phyloP scores from a whole-genome alignment of 2,329 filamentous ascomycete species.

The Epichloe brachyelytri region DNA sequence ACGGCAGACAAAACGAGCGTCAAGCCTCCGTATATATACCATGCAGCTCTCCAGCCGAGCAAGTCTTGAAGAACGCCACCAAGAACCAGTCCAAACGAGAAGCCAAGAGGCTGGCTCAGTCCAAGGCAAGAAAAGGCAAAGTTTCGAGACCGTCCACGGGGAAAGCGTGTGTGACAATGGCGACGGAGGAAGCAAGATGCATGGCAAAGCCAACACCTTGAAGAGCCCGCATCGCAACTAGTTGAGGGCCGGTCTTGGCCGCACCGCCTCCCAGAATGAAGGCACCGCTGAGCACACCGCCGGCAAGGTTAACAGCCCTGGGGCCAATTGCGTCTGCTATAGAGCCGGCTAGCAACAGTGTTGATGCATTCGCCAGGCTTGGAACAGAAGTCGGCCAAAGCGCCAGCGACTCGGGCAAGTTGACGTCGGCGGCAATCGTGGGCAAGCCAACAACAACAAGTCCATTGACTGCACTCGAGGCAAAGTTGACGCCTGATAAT shows the following conservation, averaged over 20 bases:
- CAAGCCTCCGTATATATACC: slow-evolving; percentile 26
- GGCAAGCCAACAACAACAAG: slow-evolving; percentile 27
- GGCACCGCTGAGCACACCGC: slow-evolving; percentile 17
- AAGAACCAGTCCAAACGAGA: slow-evolving; percentile 35
- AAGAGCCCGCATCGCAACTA: slow-evolving; percentile 25
- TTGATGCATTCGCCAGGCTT: slow-evolving; percentile 22
- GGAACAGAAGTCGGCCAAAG: slow-evolving; percentile 28
- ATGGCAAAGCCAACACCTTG: slow-evolving; percentile 26
- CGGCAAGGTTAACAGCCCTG: slow-evolving; percentile 19
- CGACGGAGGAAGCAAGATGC: slow-evolving; percentile 22
- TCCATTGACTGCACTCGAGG: slow-evolving; percentile 3
- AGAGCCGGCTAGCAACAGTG: slow-evolving; percentile 25
- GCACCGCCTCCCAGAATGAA: slow-evolving; percentile 20
- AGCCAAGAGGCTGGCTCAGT: slow-evolving; percentile 33
- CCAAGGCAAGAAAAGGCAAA: slow-evolving; percentile 31
- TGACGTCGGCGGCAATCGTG: slow-evolving; percentile 24
- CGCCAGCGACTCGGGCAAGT: slow-evolving; percentile 19
- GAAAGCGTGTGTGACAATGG: slow-evolving; percentile 21
- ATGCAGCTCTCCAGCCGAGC: slow-evolving; percentile 34
- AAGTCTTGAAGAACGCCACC: slow-evolving; percentile 34
- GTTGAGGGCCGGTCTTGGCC: slow-evolving; percentile 15
- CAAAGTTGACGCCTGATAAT: slow-evolving; percentile 2
- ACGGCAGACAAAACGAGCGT: slow-evolving; percentile 22
- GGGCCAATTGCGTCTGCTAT: slow-evolving; percentile 25
- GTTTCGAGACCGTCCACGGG: slow-evolving; percentile 23